Evolutionary conservation across 2,329 filamentous ascomycete species (phyloP).

Genomic region (Biscogniauxia sp.): DNA sequence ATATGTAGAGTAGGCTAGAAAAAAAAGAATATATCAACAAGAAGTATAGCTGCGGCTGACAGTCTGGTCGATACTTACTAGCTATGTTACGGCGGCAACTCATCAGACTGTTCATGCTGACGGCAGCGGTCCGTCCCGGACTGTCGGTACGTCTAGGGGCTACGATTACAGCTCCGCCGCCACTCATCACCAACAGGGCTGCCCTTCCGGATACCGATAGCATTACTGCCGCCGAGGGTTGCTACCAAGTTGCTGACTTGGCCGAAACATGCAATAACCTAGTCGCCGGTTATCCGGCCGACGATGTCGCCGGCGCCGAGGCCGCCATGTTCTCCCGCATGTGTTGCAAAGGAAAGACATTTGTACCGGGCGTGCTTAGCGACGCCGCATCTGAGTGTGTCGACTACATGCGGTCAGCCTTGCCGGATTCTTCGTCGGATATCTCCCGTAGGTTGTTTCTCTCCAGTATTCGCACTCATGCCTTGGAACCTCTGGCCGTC

Average conservation of each 20-base stretch:
- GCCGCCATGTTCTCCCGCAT: constrained; percentile 8
- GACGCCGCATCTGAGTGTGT: constrained; percentile 6
- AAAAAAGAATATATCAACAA: not conserved
- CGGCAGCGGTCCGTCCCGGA: not conserved
- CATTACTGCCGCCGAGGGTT: not conserved
- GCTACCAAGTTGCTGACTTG: not conserved
- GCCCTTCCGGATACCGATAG: not conserved
- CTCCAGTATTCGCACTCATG: not conserved
- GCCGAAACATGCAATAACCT: constrained; percentile 1
- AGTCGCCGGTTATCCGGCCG: constrained; percentile 1
- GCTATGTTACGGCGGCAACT: not conserved
- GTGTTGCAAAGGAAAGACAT: constrained; percentile 9
- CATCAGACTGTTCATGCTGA: not conserved
- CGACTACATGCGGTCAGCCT: constrained; percentile 1
- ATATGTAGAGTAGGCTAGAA: not conserved
- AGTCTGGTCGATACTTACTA: not conserved
- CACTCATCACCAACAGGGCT: not conserved
- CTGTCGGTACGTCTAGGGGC: not conserved
- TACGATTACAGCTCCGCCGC: not conserved
- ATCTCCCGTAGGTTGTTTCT: constrained; percentile 4
- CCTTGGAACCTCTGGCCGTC: not conserved
- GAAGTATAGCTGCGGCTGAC: not conserved
- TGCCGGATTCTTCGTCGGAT: constrained; percentile 4
- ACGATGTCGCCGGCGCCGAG: constrained; percentile 4
- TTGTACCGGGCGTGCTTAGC: constrained; percentile 6